Conservation (phyloP, 169 alveolate genomes). For the Plasmodium vivax region DNA sequence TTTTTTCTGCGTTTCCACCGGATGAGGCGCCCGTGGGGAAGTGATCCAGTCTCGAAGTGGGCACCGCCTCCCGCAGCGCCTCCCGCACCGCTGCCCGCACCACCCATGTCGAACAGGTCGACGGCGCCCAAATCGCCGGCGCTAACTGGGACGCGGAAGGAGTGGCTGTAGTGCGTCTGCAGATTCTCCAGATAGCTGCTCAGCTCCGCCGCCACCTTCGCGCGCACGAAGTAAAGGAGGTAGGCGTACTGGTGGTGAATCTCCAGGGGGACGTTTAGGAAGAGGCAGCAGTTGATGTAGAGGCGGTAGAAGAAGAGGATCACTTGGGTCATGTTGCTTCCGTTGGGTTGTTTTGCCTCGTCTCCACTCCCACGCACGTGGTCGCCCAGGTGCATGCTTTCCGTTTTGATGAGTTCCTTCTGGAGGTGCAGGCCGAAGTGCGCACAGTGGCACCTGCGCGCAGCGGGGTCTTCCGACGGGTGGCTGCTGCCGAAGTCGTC, state of each 20-base stretch:
- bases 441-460: constrained; percentile 30
- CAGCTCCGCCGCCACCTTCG: neutral
- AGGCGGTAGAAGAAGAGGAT: constrained; percentile 41
- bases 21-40: neutral
- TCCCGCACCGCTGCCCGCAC: neutral
- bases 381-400: constrained; percentile 4
- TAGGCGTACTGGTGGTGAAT: constrained; percentile 39
- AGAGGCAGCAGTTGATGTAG: constrained; percentile 52
- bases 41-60: neutral
- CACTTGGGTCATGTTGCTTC: neutral
- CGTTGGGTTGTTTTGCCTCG: neutral
- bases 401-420: constrained; percentile 37
- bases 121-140: neutral
- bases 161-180: neutral
- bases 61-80: neutral
- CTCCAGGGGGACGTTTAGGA: constrained; percentile 42
- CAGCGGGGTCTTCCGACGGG: neutral
- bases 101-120: constrained; percentile 3
- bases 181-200: constrained; percentile 30
- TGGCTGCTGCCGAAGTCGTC: neutral
- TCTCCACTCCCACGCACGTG: neutral
- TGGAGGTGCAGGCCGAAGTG: constrained; percentile 1
- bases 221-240: constrained; percentile 33
- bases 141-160: constrained; percentile 8
- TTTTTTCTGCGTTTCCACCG: neutral